Base-by-base conservation (phyloP, 352 stramenopile genomes). In the Pythium dissotocum region DNA sequence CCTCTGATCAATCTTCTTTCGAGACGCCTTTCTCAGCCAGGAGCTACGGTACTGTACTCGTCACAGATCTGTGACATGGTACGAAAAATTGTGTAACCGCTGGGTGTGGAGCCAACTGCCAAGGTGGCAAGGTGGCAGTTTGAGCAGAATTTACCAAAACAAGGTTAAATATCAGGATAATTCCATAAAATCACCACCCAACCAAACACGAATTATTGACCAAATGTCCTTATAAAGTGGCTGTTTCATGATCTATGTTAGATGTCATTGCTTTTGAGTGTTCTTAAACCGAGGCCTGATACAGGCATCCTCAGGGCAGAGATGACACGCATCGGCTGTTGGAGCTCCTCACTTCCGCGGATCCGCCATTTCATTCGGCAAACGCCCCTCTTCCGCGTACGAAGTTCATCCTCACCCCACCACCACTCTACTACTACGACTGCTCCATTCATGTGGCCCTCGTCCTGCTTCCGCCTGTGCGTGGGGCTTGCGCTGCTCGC, bases 281-380 rank as follows among this genome's bases (percentile, higher is more conserved):
- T 33, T 55, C 48, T 55, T 55, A 55, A 55, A 33, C 2, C 48
- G 21, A 55, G 48, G 48, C 24, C 48, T 55, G 48, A 55, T 55
- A 35, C 48, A 55, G 24, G n/a, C 14, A 24, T 0, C 21, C 21
- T 24, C 21, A 24, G 21, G 21, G n/a, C n/a, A n/a, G n/a, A n/a
- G 16, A 51, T 51, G 42, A 51, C 16, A 51, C 14, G 42, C 42
- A 51, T 51, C 42, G 42, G 42, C 42, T 6, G 42, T 28, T 28
- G 42, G 36, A 51, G 42, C 42, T 51, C 13, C 42, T 51, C 42
- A 21, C 42, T 5, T 48, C 14, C 4, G 42, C 42, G 42, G 10
- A 51, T 51, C 13, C 42, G 4, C 42, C 7, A 18, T 18, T 2
- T 51, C 42, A 51, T 51, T 51, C 42, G 42, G 16, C 42, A 51